phyloP scores from a whole-genome alignment of 805 yeast genomes.

The Wickerhamomyces alni region DNA sequence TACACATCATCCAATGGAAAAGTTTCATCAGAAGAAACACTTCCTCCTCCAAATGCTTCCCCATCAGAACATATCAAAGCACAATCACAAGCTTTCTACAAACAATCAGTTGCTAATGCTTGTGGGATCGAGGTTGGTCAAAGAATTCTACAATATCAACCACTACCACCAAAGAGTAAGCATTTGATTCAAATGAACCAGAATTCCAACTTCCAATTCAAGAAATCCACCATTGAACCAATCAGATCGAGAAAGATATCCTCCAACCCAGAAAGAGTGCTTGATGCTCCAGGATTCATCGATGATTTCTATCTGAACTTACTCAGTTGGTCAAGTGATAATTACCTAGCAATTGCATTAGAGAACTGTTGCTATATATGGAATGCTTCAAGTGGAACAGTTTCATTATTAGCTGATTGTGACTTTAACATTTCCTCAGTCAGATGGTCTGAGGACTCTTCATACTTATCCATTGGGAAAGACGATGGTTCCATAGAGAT shows the following conservation, averaged over 20 bases:
- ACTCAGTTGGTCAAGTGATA: slow-evolving; percentile 80
- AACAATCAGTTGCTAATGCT: slow-evolving; percentile 85
- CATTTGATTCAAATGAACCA: slow-evolving; percentile 19
- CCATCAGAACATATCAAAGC: slow-evolving; percentile 38
- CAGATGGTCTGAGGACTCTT: slow-evolving; percentile 89
- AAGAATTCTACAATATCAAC: slow-evolving; percentile 79
- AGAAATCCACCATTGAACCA: slow-evolving; percentile 42
- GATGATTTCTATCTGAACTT: slow-evolving; percentile 91
- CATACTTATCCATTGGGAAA: slow-evolving; percentile 76
- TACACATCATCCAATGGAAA: slow-evolving; percentile 43
- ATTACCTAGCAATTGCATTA: slow-evolving; percentile 82
- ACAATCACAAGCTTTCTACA: slow-evolving; percentile 44
- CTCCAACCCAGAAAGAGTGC: slow-evolving; percentile 83
- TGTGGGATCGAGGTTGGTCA: slow-evolving; percentile 84
- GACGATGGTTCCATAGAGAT: slow-evolving; percentile 83
- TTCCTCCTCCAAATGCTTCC: slow-evolving; percentile 42
- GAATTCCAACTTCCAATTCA: slow-evolving; percentile 18
- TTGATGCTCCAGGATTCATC: slow-evolving; percentile 92
- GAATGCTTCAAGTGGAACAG: slow-evolving; percentile 84
- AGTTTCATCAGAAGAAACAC: slow-evolving; percentile 30
- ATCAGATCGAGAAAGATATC: slow-evolving; percentile 74
- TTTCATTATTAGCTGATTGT: slow-evolving; percentile 59
- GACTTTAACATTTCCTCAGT: slow-evolving; percentile 60
- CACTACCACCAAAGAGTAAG: slow-evolving; percentile 62
- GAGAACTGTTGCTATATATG: slow-evolving; percentile 82